Conservation (phyloP, 768 basidiomycete species). For the Hirschioporus abietinus region DNA sequence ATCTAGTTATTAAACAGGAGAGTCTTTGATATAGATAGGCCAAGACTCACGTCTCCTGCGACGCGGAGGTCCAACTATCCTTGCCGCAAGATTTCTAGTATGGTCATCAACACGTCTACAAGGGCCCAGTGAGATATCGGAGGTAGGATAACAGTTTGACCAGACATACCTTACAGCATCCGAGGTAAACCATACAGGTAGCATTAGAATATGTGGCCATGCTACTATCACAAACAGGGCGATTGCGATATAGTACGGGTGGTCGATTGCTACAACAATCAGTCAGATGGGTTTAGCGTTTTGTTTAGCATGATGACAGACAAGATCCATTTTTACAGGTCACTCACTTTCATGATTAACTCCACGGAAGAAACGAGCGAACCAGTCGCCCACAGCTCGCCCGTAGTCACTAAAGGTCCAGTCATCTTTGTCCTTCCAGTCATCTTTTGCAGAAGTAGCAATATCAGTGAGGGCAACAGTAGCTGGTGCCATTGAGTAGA, state of each 20-base stretch:
- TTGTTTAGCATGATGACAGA: not conserved
- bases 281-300: not conserved
- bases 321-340: not conserved
- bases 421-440: not conserved
- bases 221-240: conserved; percentile 2
- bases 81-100: not conserved
- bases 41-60: not conserved
- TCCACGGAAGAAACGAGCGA: not conserved
- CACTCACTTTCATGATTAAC: conserved; percentile 4
- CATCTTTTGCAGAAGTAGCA: not conserved
- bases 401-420: not conserved
- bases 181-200: conserved; percentile 1
- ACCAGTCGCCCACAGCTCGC: not conserved
- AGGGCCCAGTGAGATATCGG: not conserved
- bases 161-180: not conserved
- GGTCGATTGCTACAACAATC: not conserved
- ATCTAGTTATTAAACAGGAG: not conserved
- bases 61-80: not conserved
- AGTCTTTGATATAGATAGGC: not conserved
- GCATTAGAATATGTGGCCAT: conserved; percentile 4
- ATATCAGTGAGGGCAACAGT: not conserved
- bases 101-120: not conserved
- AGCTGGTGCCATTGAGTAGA: not conserved
- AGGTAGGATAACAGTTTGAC: not conserved
- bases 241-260: conserved; percentile 2